phyloP scores from a whole-genome alignment of 2,329 filamentous ascomycete species.

The Zymoseptoria passerinii region DNA sequence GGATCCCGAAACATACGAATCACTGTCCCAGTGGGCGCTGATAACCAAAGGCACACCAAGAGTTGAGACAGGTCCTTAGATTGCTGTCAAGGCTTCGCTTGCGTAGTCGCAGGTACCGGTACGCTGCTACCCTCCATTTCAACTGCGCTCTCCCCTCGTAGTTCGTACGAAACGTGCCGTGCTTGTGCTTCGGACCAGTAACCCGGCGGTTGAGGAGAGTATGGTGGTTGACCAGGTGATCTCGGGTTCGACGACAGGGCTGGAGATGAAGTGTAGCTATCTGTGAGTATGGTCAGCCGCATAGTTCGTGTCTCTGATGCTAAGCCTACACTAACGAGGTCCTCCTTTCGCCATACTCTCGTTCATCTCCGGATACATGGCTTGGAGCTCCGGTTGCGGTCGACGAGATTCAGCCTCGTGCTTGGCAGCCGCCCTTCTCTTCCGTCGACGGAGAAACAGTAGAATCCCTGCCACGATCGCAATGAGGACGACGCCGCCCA shows the following conservation, averaged over 20 bases:
- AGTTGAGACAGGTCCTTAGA: too few relatives aligned
- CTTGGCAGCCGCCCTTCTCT: slow-evolving; percentile 2
- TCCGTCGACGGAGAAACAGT: slow-evolving; percentile 6
- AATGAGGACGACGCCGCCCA: slow-evolving; percentile 9
- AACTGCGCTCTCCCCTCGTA: slow-evolving; percentile 5
- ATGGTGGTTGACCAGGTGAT: slow-evolving; percentile 5
- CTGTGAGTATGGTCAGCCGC: slow-evolving; percentile 1
- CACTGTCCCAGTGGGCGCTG: too few relatives aligned
- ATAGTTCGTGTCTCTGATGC: neutral
- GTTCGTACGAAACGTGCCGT: slow-evolving; percentile 4
- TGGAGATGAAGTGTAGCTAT: slow-evolving; percentile 1
- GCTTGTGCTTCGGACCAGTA: slow-evolving; percentile 5
- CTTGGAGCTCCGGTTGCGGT: slow-evolving; percentile 1
- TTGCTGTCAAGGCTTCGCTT: neutral
- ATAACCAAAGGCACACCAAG: too few relatives aligned
- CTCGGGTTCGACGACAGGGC: slow-evolving; percentile 7
- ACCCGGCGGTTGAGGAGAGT: slow-evolving; percentile 7
- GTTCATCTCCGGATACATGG: neutral
- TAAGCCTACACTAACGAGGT: neutral
- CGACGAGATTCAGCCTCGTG: neutral
- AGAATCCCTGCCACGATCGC: slow-evolving; percentile 3
- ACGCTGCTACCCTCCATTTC: slow-evolving; percentile 7
- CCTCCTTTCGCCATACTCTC: slow-evolving; percentile 4
- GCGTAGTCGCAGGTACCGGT: neutral
- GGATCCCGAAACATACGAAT: too few relatives aligned